These are phyloP conservation scores for Oryza punctata DNA, from an alignment of 176 grass and related monocot species.

Conservation along the genomic window DNA sequence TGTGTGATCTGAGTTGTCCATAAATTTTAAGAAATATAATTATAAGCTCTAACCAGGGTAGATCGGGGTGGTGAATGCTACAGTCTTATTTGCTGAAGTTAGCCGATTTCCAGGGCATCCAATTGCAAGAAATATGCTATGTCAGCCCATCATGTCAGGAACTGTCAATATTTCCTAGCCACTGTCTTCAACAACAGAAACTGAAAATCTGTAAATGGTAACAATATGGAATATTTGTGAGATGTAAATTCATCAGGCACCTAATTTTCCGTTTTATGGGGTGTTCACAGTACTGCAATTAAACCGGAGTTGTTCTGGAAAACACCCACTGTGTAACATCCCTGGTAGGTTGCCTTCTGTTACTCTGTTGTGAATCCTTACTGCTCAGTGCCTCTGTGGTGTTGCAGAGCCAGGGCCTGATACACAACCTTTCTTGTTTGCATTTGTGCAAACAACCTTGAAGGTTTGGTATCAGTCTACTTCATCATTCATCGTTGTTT, in stretches of 20 bases:
- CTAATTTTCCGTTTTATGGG: background rate
- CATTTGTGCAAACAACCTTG: background rate
- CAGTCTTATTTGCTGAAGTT: background rate
- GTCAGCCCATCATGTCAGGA: background rate
- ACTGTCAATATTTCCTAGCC: background rate
- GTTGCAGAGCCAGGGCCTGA: background rate
- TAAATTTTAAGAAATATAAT: background rate
- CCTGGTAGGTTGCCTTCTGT: background rate
- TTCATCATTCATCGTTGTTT: background rate
- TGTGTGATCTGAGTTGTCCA: background rate
- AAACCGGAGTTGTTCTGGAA: constrained; percentile 20
- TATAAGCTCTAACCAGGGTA: background rate
- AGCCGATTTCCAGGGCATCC: background rate
- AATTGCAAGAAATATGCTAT: background rate
- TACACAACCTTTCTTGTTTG: too few relatives aligned
- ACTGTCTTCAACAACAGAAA: background rate
- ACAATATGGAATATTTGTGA: background rate
- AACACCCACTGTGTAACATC: constrained; percentile 8
- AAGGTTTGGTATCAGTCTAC: background rate
- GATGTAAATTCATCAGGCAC: background rate
- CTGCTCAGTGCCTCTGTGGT: background rate
- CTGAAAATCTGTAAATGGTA: background rate
- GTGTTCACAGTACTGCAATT: background rate
- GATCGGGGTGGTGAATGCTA: background rate
- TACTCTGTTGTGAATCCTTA: background rate